Evolutionary conservation across 1,284 basidiomycete species (phyloP).

Genomic region (Coniferiporia sulphurascens): DNA sequence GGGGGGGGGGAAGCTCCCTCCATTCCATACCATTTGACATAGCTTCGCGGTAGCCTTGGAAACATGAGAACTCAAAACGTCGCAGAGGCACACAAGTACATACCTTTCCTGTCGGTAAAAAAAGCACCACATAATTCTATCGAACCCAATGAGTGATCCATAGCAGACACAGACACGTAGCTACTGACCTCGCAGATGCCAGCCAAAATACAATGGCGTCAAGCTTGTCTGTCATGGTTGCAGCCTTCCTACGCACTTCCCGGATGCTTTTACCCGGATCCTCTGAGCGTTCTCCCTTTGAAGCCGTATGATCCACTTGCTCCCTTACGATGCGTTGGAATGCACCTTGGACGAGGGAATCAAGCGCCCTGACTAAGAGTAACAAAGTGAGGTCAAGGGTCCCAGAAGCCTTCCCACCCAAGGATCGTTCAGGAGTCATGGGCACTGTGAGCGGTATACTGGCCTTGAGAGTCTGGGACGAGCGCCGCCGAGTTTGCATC

Average conservation of each 20-base stretch:
- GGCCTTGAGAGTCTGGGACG: conserved; percentile 13
- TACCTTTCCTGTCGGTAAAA: conserved; percentile 70
- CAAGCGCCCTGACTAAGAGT: conserved; percentile 63
- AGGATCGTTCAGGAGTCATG: conserved; percentile 11
- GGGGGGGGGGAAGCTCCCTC: background rate
- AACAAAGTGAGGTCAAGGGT: conserved; percentile 67
- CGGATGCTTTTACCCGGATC: background rate
- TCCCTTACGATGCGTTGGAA: conserved; percentile 29
- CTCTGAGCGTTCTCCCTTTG: conserved; percentile 18
- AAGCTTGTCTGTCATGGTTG: conserved; percentile 40
- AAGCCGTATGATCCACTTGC: conserved; percentile 21
- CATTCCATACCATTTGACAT: conserved; percentile 54
- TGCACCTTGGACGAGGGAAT: conserved; percentile 50
- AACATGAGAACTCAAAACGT: conserved; percentile 1
- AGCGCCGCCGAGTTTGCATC: conserved; percentile 43
- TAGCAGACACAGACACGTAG: background rate
- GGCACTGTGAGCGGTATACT: conserved; percentile 21
- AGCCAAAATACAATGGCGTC: conserved; percentile 72
- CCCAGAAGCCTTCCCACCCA: conserved; percentile 35
- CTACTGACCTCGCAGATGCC: conserved; percentile 60
- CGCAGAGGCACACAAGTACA: conserved; percentile 4
- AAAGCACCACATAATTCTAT: conserved; percentile 82
- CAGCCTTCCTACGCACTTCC: conserved; percentile 16
- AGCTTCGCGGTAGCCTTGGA: conserved; percentile 60
- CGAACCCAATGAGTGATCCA: conserved; percentile 2